Conservation (phyloP, 176 grass and related monocot species). For the Triticum dicoccoides region DNA sequence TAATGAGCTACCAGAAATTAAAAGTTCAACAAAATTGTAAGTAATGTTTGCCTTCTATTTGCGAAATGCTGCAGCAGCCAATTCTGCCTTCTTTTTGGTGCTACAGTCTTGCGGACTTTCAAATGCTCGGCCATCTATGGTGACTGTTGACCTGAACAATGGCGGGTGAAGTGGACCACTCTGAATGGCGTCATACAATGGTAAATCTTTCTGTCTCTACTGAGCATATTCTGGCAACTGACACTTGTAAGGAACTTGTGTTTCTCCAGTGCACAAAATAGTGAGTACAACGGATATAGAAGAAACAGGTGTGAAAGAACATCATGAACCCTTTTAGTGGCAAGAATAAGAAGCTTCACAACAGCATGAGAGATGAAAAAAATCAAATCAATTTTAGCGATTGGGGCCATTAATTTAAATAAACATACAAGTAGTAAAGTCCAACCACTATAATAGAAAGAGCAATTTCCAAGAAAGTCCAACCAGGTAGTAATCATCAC, state of each 20-base stretch:
- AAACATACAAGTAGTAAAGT: not conserved
- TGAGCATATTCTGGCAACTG: conserved; percentile 66
- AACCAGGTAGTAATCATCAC: too few relatives aligned
- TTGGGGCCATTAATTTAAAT: not conserved
- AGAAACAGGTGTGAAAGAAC: not conserved
- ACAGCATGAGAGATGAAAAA: not conserved
- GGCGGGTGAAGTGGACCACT: conserved; percentile 28
- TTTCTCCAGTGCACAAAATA: conserved; percentile 21
- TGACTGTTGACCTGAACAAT: conserved; percentile 51
- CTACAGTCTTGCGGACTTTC: conserved; percentile 44
- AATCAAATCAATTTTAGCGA: not conserved
- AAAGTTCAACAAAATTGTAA: too few relatives aligned
- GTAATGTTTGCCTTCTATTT: too few relatives aligned
- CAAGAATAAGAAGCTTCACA: not conserved
- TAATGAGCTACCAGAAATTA: too few relatives aligned
- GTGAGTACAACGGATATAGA: not conserved
- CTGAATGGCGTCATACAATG: conserved; percentile 37
- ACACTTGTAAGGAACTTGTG: conserved; percentile 44
- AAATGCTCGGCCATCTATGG: conserved; percentile 53
- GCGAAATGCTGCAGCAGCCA: conserved; percentile 33
- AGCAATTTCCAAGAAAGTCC: too few relatives aligned
- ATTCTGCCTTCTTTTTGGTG: conserved; percentile 68
- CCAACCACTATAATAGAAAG: not conserved
- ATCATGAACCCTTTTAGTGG: not conserved
- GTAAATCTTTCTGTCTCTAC: conserved; percentile 46